Conservation (phyloP, 441 rosid species). For the Bocquillonia castaneifolia region DNA sequence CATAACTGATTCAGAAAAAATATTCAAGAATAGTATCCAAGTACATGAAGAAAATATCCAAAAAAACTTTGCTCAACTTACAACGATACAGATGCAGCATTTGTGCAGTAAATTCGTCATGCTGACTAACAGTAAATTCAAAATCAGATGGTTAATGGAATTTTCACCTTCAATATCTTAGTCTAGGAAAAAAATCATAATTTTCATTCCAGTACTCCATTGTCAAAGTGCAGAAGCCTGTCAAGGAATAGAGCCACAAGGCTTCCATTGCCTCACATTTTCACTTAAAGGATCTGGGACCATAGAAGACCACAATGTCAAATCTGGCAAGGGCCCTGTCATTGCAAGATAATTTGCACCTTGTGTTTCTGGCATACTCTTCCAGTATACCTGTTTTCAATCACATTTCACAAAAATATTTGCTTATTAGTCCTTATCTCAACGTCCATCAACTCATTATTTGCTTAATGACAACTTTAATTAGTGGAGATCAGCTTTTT, state of each 20-base stretch:
- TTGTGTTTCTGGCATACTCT: constrained; percentile 44
- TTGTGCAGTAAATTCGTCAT: not conserved
- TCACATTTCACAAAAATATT: not conserved
- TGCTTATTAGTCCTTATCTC: not conserved
- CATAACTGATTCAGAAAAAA: too few species aligned
- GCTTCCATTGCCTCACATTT: constrained; percentile 58
- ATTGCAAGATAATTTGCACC: constrained; percentile 65
- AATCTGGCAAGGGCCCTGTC: constrained; percentile 69
- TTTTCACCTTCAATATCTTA: not conserved
- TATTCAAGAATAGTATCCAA: too few species aligned
- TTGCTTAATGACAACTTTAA: not conserved
- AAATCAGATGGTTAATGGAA: not conserved
- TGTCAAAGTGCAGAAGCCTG: not conserved
- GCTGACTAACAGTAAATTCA: not conserved
- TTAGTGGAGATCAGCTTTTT: not conserved
- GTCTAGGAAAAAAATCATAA: not conserved
- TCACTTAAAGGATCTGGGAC: constrained; percentile 51
- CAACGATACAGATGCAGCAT: too few species aligned
- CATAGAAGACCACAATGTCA: constrained; percentile 48
- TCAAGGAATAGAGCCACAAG: constrained; percentile 32
- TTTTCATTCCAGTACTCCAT: not conserved
- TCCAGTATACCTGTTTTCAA: constrained; percentile 56
- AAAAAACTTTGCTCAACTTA: too few species aligned
- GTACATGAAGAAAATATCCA: too few species aligned
- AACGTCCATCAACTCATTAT: not conserved